Conservation (phyloP, 1,139 yeast genomes). For the Yamadazyma friedrichii region DNA sequence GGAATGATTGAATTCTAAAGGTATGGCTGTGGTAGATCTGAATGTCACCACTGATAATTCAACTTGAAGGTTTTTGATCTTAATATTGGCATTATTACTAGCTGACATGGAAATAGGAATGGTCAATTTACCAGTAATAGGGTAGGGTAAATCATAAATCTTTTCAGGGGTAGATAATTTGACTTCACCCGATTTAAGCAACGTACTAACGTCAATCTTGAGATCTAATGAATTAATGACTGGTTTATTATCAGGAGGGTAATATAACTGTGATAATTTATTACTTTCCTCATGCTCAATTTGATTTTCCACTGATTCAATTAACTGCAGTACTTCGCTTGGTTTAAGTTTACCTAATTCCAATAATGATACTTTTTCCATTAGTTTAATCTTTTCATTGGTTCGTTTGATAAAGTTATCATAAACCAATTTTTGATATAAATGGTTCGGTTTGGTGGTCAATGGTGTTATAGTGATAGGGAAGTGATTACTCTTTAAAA, state of each 20-base stretch:
- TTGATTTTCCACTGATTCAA: conserved; percentile 8
- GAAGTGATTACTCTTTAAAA: conserved; percentile 28
- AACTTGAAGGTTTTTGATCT: conserved; percentile 26
- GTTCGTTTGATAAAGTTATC: conserved; percentile 27
- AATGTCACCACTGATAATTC: conserved; percentile 37
- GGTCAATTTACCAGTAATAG: conserved; percentile 20
- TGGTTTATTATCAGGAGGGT: conserved; percentile 9
- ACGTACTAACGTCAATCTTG: neutral
- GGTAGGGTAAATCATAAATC: conserved; percentile 28
- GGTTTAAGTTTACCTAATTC: neutral
- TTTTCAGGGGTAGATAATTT: conserved; percentile 25
- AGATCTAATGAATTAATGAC: neutral
- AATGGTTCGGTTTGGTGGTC: neutral
- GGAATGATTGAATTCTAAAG: conserved; percentile 42
- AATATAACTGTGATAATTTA: conserved; percentile 14
- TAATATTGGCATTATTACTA: conserved; percentile 15
- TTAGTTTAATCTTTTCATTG: conserved; percentile 23
- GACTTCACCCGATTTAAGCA: conserved; percentile 9
- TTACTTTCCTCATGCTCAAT: conserved; percentile 3
- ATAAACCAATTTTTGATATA: conserved; percentile 19
- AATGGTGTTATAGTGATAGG: conserved; percentile 30
- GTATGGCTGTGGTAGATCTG: conserved; percentile 32
- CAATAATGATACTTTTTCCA: conserved; percentile 5
- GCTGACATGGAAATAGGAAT: conserved; percentile 26
- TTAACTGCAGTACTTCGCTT: conserved; percentile 1